Base-by-base conservation (phyloP, 1,284 basidiomycete genomes). In the Xerocomus minutiporus region DNA sequence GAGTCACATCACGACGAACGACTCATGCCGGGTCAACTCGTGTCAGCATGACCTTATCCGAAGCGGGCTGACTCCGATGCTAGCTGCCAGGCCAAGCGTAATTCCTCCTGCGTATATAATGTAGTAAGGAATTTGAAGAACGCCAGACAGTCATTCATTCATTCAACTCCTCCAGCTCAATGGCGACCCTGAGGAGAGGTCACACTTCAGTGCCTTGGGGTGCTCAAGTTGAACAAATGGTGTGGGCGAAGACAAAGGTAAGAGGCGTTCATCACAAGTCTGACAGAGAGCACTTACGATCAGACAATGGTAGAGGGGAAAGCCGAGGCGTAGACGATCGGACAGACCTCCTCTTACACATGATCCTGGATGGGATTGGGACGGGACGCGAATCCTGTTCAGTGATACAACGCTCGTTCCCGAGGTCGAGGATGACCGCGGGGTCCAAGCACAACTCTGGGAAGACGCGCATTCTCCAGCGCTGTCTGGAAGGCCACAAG, bases 331-430 rank as follows among this genome's bases (percentile, higher is more conserved):
- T 8, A 46, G 25, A 15, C 52, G 53, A 46, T 38, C 15, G 13
- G 42, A 57, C 6, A 59, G 52, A 36, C 61, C 64, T 11, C 12
- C 45, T 1, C 51, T 67, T 46, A 42, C n/a, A 15, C 31, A 60
- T 12, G 63, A 63, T 34, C 46, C 44, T 9, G 62, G 54, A 32
- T 63, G 62, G 62, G 59, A 66, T 35, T 66, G 58, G 62, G 62
- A 67, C 9, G 62, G 55, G 44, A 45, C 34, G 7, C 53, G 36
- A n/a, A 11, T 63, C 46, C 20, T 48, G 15, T 49, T 53, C 41
- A 28, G 25, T 12, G 51, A 46, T 26, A 29, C 31, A 4, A 20
- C n/a, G 2, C 5, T 28, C 25, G 9, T 40, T 38, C 11, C 41
- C 0, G 41, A 56, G 6, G 20, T 26, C 13, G 52, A 52, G n/a